Conservation (phyloP, 2,329 filamentous ascomycete species). For the Aspergillus sp. region DNA sequence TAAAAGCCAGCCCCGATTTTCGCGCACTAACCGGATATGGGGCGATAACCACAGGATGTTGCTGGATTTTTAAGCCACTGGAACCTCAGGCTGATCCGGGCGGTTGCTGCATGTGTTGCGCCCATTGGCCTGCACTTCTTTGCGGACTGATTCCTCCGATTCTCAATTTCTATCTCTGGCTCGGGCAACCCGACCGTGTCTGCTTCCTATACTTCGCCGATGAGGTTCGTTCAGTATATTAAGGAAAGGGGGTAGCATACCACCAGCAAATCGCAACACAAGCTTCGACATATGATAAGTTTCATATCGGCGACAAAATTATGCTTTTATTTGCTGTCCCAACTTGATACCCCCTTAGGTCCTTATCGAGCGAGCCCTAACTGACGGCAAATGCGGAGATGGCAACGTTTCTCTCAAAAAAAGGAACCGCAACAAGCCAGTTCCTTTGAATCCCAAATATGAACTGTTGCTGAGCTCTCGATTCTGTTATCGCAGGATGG, state of each 20-base stretch:
- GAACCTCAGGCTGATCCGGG: conserved; percentile 1
- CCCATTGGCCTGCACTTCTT: conserved; percentile 2
- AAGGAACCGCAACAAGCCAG: too few relatives aligned
- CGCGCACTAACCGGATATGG: conserved; percentile 17
- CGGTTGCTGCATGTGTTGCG: background rate
- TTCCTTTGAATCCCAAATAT: too few relatives aligned
- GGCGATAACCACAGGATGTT: background rate
- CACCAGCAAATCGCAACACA: background rate
- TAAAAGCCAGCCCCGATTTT: conserved; percentile 20
- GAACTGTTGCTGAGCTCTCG: too few relatives aligned
- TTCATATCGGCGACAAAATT: background rate
- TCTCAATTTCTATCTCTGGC: background rate
- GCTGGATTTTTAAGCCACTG: background rate
- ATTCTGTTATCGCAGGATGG: conserved; percentile 4
- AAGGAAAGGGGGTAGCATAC: background rate
- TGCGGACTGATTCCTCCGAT: conserved; percentile 7
- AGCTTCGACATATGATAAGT: background rate
- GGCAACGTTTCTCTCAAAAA: conserved; percentile 6
- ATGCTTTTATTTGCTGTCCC: too few relatives aligned
- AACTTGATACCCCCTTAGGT: too few relatives aligned
- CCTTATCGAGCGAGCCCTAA: background rate
- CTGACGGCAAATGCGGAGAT: conserved; percentile 19
- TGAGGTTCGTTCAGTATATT: background rate
- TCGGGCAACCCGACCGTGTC: background rate
- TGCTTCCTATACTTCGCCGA: too few relatives aligned